These are phyloP conservation scores for Rhodosorus marinus DNA, from an alignment of 23 red algal species.

Conservation along the genomic window DNA sequence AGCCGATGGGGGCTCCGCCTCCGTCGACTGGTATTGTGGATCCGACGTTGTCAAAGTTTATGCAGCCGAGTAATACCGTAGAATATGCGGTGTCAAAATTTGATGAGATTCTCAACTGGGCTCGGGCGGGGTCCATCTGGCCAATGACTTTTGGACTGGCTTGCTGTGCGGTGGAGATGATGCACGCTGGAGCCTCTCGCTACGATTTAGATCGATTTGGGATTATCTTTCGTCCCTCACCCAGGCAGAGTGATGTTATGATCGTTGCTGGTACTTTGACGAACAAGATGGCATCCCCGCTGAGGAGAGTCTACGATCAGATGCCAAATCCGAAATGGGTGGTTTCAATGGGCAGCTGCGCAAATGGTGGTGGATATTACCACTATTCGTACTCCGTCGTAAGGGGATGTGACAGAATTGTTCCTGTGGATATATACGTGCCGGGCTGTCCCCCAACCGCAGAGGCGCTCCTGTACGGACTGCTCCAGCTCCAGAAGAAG, in stretches of 20 bases:
- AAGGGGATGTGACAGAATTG: conserved; percentile 92
- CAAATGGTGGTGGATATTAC: conserved; percentile 98
- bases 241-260: conserved; percentile 97
- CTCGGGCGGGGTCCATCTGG: conserved; percentile 85
- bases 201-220: conserved; percentile 99
- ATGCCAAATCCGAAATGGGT: conserved; percentile 98
- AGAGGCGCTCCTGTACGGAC: conserved; percentile 51
- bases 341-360: conserved; percentile 94
- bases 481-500: conserved; percentile 98
- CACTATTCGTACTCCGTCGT: conserved; percentile 99
- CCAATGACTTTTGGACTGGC: conserved; percentile 99
- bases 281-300: conserved; percentile 94
- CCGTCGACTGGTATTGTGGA: too few species aligned
- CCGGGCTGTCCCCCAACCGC: conserved; percentile 93
- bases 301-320: conserved; percentile 99
- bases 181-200: conserved; percentile 86
- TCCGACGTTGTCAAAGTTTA: too few species aligned
- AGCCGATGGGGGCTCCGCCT: too few species aligned
- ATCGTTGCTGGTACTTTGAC: conserved; percentile 98
- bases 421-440: conserved; percentile 99
- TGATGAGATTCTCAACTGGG: conserved; percentile 45
- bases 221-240: conserved; percentile 97
- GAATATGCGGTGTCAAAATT: not conserved
- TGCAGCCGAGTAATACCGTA: not conserved
- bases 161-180: conserved; percentile 99